Conservation (phyloP, 768 basidiomycete species). For the Naganishia randhawae region DNA sequence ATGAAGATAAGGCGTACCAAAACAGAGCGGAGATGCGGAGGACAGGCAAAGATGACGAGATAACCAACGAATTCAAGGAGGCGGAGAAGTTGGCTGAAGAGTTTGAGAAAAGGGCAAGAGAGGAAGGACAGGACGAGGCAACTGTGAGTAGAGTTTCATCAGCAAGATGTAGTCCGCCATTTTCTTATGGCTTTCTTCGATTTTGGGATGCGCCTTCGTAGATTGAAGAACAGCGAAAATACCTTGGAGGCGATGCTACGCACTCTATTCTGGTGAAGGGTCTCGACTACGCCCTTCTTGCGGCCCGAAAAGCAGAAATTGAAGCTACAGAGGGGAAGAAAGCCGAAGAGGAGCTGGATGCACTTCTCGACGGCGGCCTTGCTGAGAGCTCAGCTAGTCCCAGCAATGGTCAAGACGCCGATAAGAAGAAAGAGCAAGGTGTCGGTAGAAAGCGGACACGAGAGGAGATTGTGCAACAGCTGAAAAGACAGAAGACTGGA, state of each 20-base stretch:
- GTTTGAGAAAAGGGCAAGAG: conserved; percentile 65
- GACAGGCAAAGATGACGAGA: conserved; percentile 45
- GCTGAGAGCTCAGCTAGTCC: conserved; percentile 12
- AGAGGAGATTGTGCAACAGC: conserved; percentile 68
- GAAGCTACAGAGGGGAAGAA: conserved; percentile 54
- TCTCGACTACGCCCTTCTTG: conserved; percentile 78
- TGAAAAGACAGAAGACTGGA: conserved; percentile 58
- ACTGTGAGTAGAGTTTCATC: conserved; percentile 53
- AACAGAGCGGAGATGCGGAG: conserved; percentile 49
- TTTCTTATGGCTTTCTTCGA: too few relatives aligned
- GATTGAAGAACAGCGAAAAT: conserved; percentile 70
- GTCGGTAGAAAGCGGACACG: conserved; percentile 64
- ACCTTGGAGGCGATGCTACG: conserved; percentile 77
- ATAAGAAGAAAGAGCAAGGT: not conserved
- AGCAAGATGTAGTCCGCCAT: not conserved
- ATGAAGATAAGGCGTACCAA: conserved; percentile 44
- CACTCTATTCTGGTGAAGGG: conserved; percentile 80
- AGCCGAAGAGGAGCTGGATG: conserved; percentile 74
- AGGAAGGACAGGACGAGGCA: conserved; percentile 59
- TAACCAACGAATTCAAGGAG: conserved; percentile 11
- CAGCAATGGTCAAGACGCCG: too few relatives aligned
- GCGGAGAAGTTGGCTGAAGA: conserved; percentile 60
- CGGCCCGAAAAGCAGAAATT: conserved; percentile 70
- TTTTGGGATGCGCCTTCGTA: conserved; percentile 43
- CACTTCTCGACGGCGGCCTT: conserved; percentile 57